Evolutionary conservation across 805 yeast species (phyloP).

Genomic region (Candida glaebosa): DNA sequence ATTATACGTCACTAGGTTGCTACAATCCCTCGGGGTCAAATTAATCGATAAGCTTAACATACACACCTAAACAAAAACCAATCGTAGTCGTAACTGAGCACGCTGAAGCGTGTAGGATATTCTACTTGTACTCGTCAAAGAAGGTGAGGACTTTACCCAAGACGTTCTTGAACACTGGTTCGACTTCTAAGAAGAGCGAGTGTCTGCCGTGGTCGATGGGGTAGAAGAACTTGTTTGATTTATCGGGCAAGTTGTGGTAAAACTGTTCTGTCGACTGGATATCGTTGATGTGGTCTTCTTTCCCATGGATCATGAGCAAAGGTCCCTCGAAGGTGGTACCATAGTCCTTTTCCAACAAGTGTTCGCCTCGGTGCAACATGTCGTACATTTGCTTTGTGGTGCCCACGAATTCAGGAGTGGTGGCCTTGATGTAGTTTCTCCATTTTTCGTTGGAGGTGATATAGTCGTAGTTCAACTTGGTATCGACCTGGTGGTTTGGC

Average conservation of each 20-base stretch:
- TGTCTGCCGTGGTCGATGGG: constrained; percentile 37
- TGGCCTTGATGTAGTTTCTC: constrained; percentile 39
- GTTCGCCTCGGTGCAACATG: constrained; percentile 60
- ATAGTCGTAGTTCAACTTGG: constrained; percentile 53
- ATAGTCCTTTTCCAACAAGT: constrained; percentile 35
- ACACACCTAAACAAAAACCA: no score
- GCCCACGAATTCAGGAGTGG: constrained; percentile 41
- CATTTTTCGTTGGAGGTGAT: constrained; percentile 49
- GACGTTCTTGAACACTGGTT: constrained; percentile 10
- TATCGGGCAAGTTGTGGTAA: constrained; percentile 26
- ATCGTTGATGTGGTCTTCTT: constrained; percentile 59
- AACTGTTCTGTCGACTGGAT: constrained; percentile 45
- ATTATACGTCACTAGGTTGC: no score
- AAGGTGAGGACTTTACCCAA: no score
- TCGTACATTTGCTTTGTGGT: constrained; percentile 60
- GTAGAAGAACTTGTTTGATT: constrained; percentile 28
- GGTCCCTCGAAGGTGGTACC: constrained; percentile 33
- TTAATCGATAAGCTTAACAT: no score
- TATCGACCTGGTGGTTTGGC: constrained; percentile 52
- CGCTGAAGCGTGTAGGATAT: no score
- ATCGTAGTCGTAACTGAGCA: no score
- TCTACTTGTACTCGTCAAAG: no score
- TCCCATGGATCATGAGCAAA: constrained; percentile 59
- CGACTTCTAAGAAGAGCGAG: constrained; percentile 44
- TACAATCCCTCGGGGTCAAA: no score